Base-by-base conservation (phyloP, 345 rosid species). In the Lepidium africanum region DNA sequence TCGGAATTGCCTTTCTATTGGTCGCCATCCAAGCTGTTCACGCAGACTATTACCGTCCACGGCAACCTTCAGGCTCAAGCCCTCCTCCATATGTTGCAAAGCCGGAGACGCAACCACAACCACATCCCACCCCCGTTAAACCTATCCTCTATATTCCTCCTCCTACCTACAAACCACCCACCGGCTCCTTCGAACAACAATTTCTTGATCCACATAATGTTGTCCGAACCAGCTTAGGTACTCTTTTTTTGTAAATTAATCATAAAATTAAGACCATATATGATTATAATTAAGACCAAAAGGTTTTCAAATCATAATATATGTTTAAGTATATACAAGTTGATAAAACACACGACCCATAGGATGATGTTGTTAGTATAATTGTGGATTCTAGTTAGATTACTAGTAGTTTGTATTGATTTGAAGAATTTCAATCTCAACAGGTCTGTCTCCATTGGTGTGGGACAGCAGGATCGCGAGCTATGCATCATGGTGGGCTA, bases 171-270 rank as follows among this genome's bases (percentile, higher is more conserved):
- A 73, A 59, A 17, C 72, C 78, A 50, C 78, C 73, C 60, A 35
- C 63, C 1, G 72, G 68, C 43, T 67, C 78, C 51, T 49, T 39
- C 12, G 81, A 74, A 1, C 61, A 25, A 33, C 86, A 84, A 54
- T 91, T 87, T 74, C 55, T 91, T 67, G 79, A 66, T 27, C 92
- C 93, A 3, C 97, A 91, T 7, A 91, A 91, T 49, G 80, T 79
- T 2, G 96, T 81, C 5, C 90, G 77, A 17, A 54, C 59, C 9
- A 53, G 11, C 41, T 35, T 74, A 59, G 38, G 97, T 0, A 68
- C 62, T 46, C n/a, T n/a, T n/a, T n/a, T n/a, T 46, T 9, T 47
- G 15, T 4, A 25, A 40, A 41, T 7, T 36, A 3, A n/a, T 14
- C 3, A 23, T 40, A 30, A 49, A 40, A 21, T 5, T 21, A 16